A percentile compares a stretch with the other conserved stretches of the same genome.
Evolutionary conservation across 2,329 filamentous ascomycete species (phyloP).

Genomic region (Furcasterigmium sp.): DNA sequence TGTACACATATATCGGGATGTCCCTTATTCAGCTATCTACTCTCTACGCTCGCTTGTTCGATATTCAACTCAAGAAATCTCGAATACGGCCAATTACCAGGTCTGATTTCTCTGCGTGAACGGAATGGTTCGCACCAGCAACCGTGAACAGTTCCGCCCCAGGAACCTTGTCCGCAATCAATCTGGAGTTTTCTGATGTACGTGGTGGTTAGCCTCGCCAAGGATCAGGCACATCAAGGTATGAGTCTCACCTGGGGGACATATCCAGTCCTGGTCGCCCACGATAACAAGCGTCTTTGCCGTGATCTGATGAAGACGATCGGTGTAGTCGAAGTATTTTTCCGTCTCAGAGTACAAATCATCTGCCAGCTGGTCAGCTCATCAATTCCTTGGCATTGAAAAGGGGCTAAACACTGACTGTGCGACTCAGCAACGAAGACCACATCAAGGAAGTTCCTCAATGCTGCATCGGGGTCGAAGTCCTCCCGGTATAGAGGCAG

Average conservation of each 20-base stretch:
- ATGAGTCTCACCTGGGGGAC: slow-evolving; percentile 21
- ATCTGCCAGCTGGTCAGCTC: slow-evolving; percentile 17
- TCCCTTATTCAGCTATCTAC: too few relatives aligned
- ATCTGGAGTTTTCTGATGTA: slow-evolving; percentile 20
- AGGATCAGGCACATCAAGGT: too few relatives aligned
- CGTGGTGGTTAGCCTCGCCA: not conserved
- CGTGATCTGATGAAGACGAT: slow-evolving; percentile 19
- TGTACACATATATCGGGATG: too few relatives aligned
- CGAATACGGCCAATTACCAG: slow-evolving; percentile 20
- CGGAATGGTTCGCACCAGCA: slow-evolving; percentile 26
- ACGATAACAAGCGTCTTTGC: slow-evolving; percentile 29
- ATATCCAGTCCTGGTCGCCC: slow-evolving; percentile 33
- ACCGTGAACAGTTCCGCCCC: slow-evolving; percentile 21
- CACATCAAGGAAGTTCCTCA: slow-evolving; percentile 20
- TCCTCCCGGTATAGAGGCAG: slow-evolving; percentile 28
- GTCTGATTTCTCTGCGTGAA: slow-evolving; percentile 26
- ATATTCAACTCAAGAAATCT: slow-evolving; percentile 6
- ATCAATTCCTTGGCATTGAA: too few relatives aligned
- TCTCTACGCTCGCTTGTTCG: too few relatives aligned
- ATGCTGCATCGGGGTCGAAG: slow-evolving; percentile 25
- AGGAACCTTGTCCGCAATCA: slow-evolving; percentile 21
- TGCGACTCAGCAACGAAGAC: slow-evolving; percentile 29
- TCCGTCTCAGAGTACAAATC: slow-evolving; percentile 26
- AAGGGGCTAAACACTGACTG: slow-evolving; percentile 20
- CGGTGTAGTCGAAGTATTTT: slow-evolving; percentile 32